Evolutionary conservation across 352 stramenopile genomes (phyloP), one percentile per base, ranked within the genome.

Genomic region (Globisporangium spiculum): DNA sequence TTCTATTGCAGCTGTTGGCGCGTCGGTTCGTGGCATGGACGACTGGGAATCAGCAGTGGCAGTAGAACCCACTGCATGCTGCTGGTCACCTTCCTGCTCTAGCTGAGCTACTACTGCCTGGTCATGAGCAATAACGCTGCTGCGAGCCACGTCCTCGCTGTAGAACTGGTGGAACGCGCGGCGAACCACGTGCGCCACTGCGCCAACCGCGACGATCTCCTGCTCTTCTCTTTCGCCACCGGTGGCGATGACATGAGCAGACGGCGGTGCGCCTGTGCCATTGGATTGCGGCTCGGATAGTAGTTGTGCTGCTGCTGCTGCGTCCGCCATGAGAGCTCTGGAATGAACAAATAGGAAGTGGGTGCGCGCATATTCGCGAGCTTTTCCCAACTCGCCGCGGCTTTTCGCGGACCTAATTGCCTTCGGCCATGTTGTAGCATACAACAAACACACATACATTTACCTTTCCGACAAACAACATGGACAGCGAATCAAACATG

Each of bases 101-200:
- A 7, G 18, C 12, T 22, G 52, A 0, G 34, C 30, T 60, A 2
- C 27, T 48, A 55, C n/a, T 48, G 64, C 20, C 1, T 27, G 16
- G 18, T 1, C 32, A 38, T 65, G 3, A 6, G 53, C 24, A 44
- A 5, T 9, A 57, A 16, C 22, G 38, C 54, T 22, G 24, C 24
- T 48, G 5, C 26, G 26, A 12, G 52, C 41, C 38, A 52, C 38
- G 14, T 7, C 30, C 4, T 64, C 54, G 18, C 32, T 26, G 60
- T 89, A 94, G 52, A 92, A 91, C 1, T 76, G 27, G 44, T 73
- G 80, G 67, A 94, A 94, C n/a, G 84, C 83, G 16, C 86, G 84
- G 12, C 80, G 80, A 24, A 94, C 75, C 36, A 94, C 86, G 60
- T 94, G 86, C 0, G 83, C 80, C 53, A 92, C 76, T 4, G 86